Evolutionary conservation across 2,329 filamentous ascomycete genomes (phyloP), one percentile per base, ranked within the genome.

Genomic region (Microsporum canis): DNA sequence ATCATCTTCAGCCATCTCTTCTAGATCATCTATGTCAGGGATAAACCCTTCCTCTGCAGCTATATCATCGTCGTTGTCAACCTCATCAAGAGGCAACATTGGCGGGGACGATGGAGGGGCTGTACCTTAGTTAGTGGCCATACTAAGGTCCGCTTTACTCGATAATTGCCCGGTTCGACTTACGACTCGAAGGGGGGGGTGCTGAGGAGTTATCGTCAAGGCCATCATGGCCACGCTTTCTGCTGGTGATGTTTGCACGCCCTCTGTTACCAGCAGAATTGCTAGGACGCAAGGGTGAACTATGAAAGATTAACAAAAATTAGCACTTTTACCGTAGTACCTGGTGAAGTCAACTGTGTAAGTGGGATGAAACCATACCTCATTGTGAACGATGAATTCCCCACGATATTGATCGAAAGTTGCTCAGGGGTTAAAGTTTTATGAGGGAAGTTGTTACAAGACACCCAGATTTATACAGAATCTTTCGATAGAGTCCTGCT

Each of bases 201-300:
- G 78, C 80, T 14, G 83, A 84, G 33, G 83, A 84, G 47, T 78
- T 77, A 59, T 84, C 82, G 68, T 85, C 81, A 67, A 87, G 85
- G 62, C 61, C 62, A 29, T 87, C 85, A 75, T 85, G 80, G 39
- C 80, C 79, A 68, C 86, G 82, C 74, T 88, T 88, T 63, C 83
- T 79, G 64, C 80, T 76, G 65, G 76, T 80, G 65, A 77, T 68
- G 59, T 76, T 76, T 17, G 76, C 75, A 61, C 81, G 73, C 59
- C 89, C 89, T 67, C 89, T 85, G 76, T 95, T 96, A 68, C 86
- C 90, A 66, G 91, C 91, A 63, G 87, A 85, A 80, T 88, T 87
- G 76, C 86, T 90, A 68, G 85, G 82, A 74, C 87, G 86, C 63
- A 95, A 81, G 72, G 91, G 91, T 73, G 90, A 95, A 79, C 89